Base-by-base conservation (phyloP, 2,329 filamentous ascomycete species). In the Trichoderma gracile region DNA sequence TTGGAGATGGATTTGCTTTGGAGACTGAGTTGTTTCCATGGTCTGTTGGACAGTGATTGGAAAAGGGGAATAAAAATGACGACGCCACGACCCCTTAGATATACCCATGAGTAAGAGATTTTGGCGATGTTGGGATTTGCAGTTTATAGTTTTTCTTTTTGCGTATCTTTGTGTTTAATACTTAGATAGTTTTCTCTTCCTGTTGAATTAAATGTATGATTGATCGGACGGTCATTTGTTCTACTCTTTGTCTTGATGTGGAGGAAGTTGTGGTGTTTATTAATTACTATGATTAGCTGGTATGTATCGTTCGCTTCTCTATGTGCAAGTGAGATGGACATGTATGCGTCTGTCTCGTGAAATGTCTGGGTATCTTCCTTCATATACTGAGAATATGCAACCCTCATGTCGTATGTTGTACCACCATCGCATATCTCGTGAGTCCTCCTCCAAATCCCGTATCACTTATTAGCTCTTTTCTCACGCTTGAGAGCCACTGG, bases 21-120 rank as follows among this genome's bases (percentile, higher is more conserved):
- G 58, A 38, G 40, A 62, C 53, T 14, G 10, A 8, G 19, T 0
- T 19, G 27, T 21, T 45, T 61, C 12, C 25, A 49, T 27, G 10
- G 15, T 30, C 53, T 50, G 12, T 21, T n/a, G 40, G 5, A 17
- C 49, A 14, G 53, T 52, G 45, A 27, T 63, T 56, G 46, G 30
- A 56, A 10, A 38, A 38, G 33, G 33, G 33, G 33, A 30, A 38
- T 10, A 30, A 33, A 33, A 47, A 64, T 64, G 54, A 56, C 8
- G 47, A 52, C 33, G 46, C 45, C 46, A 57, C 43, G 57, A 49
- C 40, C 38, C 33, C 2, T 38, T 53, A 33, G 15, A 49, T 25
- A 17, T 63, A 65, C 63, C 63, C 57, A 25, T 53, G 55, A 30
- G 46, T 62, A n/a, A 49, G 40, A n/a, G 42, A 27, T 45, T 60